phyloP scores from a whole-genome alignment of 2,329 filamentous ascomycete species.

The Orbilia ellipsospora region DNA sequence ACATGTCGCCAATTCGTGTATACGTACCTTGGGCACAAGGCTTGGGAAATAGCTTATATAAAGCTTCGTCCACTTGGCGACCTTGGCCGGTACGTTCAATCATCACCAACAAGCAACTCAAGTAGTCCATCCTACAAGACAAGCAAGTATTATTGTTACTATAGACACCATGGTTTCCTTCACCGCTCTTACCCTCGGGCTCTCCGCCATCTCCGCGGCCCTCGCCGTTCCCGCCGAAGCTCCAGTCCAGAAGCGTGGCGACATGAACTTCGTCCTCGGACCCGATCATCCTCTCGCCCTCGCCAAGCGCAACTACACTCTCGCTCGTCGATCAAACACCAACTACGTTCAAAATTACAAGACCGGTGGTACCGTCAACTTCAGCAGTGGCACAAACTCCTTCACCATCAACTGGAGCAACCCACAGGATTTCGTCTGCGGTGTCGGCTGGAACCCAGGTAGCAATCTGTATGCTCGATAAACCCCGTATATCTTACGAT shows the following conservation, averaged over 20 bases:
- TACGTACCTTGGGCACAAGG: neutral
- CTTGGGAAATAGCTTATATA: constrained; percentile 24
- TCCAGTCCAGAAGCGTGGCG: constrained; percentile 57
- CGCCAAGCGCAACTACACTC: constrained; percentile 56
- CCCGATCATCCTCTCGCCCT: constrained; percentile 39
- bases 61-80: constrained; percentile 49
- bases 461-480: constrained; percentile 58
- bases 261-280: constrained; percentile 55
- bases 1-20: constrained; percentile 8
- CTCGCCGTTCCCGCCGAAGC: constrained; percentile 59
- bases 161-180: constrained; percentile 39
- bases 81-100: constrained; percentile 30
- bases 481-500: neutral
- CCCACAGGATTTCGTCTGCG: constrained; percentile 66
- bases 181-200: constrained; percentile 39
- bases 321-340: constrained; percentile 62
- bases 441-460: constrained; percentile 67
- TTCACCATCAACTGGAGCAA: constrained; percentile 67
- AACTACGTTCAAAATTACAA: constrained; percentile 71
- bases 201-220: constrained; percentile 61
- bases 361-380: constrained; percentile 68
- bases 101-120: constrained; percentile 22
- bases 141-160: neutral
- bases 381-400: constrained; percentile 68
- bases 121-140: neutral